Evolutionary conservation across 108 stramenopile genomes (phyloP), one percentile per base, ranked within the genome.

Genomic region (Cyclotella kingstonii): DNA sequence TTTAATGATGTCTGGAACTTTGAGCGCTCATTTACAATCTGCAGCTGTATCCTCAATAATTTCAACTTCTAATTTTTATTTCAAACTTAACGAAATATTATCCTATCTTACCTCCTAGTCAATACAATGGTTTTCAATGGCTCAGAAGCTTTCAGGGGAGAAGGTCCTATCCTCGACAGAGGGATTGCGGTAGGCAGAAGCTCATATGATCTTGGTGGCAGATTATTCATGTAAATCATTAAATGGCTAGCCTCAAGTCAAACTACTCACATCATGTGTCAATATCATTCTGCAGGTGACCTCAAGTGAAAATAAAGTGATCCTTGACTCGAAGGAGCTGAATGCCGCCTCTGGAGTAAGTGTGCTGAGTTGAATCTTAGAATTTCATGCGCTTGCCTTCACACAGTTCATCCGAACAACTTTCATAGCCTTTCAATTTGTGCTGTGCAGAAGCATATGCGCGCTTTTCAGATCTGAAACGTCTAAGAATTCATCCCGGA

Each of bases 381-480:
- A 8, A 23, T 22, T 43, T 60, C 15, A 35, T 61, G 25, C 15
- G 19, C 15, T 14, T 48, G 21, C 31, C 17, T 23, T 47, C 11
- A 31, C 1, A 25, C 21, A 22, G 25, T 38, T 30, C 0, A 15
- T 6, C 0, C 15, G 1, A 26, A 10, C 29, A 0, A 41, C 48
- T 57, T 22, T 22, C 12, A 5, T 2, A 73, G 71, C 55, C 71
- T 33, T 63, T 73, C 35, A 73, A 73, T 31, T 23, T 73, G 22
- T 73, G 71, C 49, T 73, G 71, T 41, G 62, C 44, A 10, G 71
- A 73, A 64, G 71, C 71, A 4, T 73, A 73, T 35, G 63, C 71
- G 17, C 62, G 62, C 29, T 73, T 73, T 42, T 39, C 71, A n/a
- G 71, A 73, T 33, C 57, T 73, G 71, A 73, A 73, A 39, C 62